phyloP scores from a whole-genome alignment of 73 alveolate genomes.

The Stentor roeselii region DNA sequence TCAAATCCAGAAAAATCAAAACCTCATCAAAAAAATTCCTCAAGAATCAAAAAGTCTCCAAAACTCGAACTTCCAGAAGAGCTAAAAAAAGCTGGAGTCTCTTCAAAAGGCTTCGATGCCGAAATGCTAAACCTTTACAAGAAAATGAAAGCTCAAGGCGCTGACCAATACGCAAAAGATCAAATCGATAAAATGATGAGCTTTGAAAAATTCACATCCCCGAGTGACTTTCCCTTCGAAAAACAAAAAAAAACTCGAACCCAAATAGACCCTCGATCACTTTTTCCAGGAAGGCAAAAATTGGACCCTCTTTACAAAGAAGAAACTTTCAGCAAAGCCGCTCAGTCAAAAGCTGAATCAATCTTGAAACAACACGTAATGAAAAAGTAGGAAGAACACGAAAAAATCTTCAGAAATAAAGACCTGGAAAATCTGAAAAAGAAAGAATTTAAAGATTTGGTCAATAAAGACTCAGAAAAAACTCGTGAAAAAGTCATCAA shows the following conservation, averaged over 20 bases:
- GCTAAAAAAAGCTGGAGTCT: background rate
- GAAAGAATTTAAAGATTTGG: background rate
- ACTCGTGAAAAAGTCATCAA: background rate
- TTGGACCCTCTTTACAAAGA: background rate
- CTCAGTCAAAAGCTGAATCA: background rate
- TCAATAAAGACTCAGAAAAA: background rate
- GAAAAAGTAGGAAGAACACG: background rate
- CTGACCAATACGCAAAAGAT: background rate
- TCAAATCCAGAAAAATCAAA: no score
- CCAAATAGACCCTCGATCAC: background rate
- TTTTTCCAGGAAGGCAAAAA: background rate
- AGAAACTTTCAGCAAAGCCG: background rate
- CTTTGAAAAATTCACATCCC: background rate
- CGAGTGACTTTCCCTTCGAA: background rate
- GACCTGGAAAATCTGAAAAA: background rate
- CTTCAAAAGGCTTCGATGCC: background rate
- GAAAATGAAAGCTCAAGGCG: background rate
- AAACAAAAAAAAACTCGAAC: background rate
- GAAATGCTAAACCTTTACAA: background rate
- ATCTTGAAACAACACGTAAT: background rate
- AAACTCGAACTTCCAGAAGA: conserved; percentile 12
- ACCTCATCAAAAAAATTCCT: no score
- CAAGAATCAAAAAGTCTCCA: no score
- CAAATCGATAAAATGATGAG: background rate
- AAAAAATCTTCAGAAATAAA: no score